phyloP scores from a whole-genome alignment of 305 asterid genomes.

The Fraxinus sp. region DNA sequence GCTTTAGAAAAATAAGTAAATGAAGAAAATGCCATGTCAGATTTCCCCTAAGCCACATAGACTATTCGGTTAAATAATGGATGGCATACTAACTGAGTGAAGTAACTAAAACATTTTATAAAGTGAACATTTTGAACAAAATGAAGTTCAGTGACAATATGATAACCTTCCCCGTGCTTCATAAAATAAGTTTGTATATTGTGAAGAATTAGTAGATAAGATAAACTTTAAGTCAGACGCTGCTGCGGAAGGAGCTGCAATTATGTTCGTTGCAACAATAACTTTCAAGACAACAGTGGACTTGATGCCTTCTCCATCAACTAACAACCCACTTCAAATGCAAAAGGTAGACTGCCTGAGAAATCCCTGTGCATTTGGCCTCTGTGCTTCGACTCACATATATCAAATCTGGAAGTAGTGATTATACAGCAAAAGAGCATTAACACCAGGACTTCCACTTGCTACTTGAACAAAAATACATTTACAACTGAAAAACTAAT shows the following conservation, averaged over 20 bases:
- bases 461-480: conserved; percentile 23
- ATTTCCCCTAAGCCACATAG: background rate
- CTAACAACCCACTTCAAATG: background rate
- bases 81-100: background rate
- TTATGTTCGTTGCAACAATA: background rate
- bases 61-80: background rate
- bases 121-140: background rate
- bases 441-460: background rate
- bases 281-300: background rate
- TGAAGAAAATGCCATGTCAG: background rate
- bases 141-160: background rate
- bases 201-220: background rate
- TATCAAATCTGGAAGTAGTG: background rate
- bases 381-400: background rate
- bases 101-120: background rate
- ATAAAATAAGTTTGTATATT: background rate
- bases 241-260: background rate
- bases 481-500: conserved; percentile 3
- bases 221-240: background rate
- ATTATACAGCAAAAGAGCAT: background rate
- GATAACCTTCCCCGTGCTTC: background rate
- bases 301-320: background rate
- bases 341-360: background rate
- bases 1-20: background rate
- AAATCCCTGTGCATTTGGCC: background rate